phyloP scores from a whole-genome alignment of 345 rosid species.

The Zanthoxylum bungeanum region DNA sequence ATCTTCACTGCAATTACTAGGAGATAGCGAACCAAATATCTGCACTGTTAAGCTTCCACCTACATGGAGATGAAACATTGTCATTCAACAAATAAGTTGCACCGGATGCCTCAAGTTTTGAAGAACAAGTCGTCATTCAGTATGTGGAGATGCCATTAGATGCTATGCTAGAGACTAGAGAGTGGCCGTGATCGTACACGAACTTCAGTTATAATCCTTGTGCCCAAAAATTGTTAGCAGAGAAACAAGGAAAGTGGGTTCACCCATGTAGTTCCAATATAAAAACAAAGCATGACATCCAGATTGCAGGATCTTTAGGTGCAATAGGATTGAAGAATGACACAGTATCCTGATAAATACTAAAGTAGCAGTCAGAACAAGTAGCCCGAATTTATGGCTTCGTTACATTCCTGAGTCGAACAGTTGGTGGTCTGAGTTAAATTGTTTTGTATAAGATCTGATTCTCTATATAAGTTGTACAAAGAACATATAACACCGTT shows the following conservation, averaged over 20 bases:
- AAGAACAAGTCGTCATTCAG: not conserved
- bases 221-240: no score
- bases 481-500: not conserved
- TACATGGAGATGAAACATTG: slow-evolving; percentile 9
- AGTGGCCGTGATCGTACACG: not conserved
- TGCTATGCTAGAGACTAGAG: not conserved
- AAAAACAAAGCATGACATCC: no score
- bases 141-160: not conserved
- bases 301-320: no score
- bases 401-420: not conserved
- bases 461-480: not conserved
- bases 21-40: slow-evolving; percentile 35
- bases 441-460: not conserved
- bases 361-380: not conserved
- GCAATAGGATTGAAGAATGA: no score
- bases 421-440: not conserved
- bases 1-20: slow-evolving; percentile 9
- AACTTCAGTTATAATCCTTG: not conserved
- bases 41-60: slow-evolving; percentile 61
- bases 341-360: not conserved
- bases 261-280: no score
- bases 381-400: not conserved
- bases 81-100: not conserved
- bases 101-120: not conserved
- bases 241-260: no score